Base-by-base conservation (phyloP, 345 rosid species). In the Eucalyptus brandiana region DNA sequence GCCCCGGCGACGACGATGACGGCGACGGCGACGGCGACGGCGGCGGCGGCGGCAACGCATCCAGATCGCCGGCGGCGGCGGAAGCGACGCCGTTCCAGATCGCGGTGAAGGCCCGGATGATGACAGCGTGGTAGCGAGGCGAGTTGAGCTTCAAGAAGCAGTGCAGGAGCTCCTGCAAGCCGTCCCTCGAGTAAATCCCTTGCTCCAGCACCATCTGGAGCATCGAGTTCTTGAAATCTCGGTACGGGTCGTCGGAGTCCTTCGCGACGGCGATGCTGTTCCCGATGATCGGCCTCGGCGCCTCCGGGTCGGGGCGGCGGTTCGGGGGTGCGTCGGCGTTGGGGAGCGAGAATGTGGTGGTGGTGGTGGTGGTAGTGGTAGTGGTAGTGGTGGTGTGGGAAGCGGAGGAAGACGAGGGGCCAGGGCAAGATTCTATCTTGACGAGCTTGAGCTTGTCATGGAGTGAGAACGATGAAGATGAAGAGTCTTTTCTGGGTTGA, bases 181-280 rank as follows among this genome's bases (percentile, higher is more conserved):
- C 91, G 44, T 90, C 91, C 86, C 86, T 87, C n/a, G 69, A 67
- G 45, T 86, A 49, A 45, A 90, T 83, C 72, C 62, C 86, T 47
- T 88, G 86, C 88, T 90, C 88, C 58, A 40, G 21, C 16, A 90
- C 60, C 91, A 90, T 90, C 87, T 86, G 86, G 51, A 88, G 53
- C 94, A 95, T 95, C 60, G 96, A 95, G 21, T 91, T 90, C 54
- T 87, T 91, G 87, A 95, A 95, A 92, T 94, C 96, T 23, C 76
- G 69, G 80, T 90, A 94, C 2, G 96, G 96, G 86, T 95, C 92
- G 6, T 90, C 42, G 13, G 97, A 95, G 17, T 94, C 94, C 91
- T 91, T 94, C 86, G 88, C 94, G n/a, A 93, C 93, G 5, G 94
- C 93, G 50, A 93, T 40, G 88, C 94, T 93, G 86, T 88, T 80